phyloP scores from a whole-genome alignment of 306 rosid genomes.

The Medicago arabica region DNA sequence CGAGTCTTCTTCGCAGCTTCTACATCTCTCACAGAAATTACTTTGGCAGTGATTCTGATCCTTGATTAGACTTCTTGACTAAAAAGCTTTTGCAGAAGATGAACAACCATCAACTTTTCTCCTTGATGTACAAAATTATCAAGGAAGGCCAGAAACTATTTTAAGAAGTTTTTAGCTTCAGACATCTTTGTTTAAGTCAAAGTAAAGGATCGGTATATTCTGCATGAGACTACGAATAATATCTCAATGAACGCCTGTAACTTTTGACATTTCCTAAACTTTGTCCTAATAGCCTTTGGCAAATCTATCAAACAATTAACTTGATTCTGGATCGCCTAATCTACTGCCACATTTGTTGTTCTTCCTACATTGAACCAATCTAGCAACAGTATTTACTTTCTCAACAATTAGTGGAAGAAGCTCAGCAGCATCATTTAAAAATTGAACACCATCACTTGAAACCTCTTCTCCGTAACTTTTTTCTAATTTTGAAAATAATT shows the following conservation, averaged over 20 bases:
- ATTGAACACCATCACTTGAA: constrained; percentile 45
- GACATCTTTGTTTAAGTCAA: too few relatives aligned
- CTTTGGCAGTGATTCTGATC: too few relatives aligned
- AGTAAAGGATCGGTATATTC: constrained; percentile 1
- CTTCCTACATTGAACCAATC: constrained; percentile 51
- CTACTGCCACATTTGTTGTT: constrained; percentile 39
- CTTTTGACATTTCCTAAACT: constrained; percentile 36
- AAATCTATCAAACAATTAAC: constrained; percentile 39
- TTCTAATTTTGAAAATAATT: constrained; percentile 47
- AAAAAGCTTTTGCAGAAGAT: too few relatives aligned
- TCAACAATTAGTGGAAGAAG: constrained; percentile 59
- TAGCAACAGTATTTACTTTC: constrained; percentile 59
- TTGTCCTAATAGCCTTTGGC: constrained; percentile 33
- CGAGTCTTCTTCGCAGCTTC: too few relatives aligned
- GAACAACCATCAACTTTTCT: too few relatives aligned
- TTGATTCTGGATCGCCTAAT: constrained; percentile 31
- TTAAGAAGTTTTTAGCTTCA: too few relatives aligned
- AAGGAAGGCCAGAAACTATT: too few relatives aligned
- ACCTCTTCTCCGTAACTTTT: constrained; percentile 43
- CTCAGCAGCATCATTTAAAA: constrained; percentile 54
- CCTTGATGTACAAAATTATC: too few relatives aligned
- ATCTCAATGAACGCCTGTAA: constrained; percentile 16
- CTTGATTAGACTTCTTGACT: too few relatives aligned
- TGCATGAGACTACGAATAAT: background rate
- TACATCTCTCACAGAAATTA: too few relatives aligned